Conservation (phyloP, 163 green algal species). For the Volvox carteri region DNA sequence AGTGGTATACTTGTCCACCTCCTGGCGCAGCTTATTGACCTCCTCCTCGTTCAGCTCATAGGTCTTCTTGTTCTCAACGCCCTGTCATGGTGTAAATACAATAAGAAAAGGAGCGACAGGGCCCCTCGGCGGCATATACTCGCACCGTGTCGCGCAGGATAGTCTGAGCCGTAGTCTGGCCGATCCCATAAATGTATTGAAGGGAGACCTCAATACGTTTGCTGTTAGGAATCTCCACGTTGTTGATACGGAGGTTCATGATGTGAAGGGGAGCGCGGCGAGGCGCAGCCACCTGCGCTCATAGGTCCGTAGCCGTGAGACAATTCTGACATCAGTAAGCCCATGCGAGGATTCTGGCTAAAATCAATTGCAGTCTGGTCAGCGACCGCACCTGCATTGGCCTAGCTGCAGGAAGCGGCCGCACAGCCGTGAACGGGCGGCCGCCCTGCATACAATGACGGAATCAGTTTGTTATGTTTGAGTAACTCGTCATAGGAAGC, state of each 20-base stretch:
- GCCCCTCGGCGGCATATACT: conserved; percentile 21
- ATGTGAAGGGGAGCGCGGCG: conserved; percentile 69
- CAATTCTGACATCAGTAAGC: not conserved
- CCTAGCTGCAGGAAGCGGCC: conserved; percentile 46
- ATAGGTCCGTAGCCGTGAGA: not conserved
- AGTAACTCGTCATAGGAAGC: not conserved
- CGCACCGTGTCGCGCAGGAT: conserved; percentile 86
- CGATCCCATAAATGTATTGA: conserved; percentile 98
- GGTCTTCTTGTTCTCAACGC: conserved; percentile 97
- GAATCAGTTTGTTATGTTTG: not conserved
- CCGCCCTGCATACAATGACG: conserved; percentile 23
- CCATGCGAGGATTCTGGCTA: too few species aligned
- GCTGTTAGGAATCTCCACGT: conserved; percentile 98
- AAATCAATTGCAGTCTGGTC: not conserved
- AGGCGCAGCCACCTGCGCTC: conserved; percentile 57
- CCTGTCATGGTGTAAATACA: conserved; percentile 61
- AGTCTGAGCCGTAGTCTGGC: conserved; percentile 91
- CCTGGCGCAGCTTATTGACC: conserved; percentile 93
- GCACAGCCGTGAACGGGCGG: conserved; percentile 51
- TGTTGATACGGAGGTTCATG: conserved; percentile 77
- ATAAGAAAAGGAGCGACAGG: not conserved
- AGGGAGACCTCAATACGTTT: conserved; percentile 96
- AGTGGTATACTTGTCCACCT: conserved; percentile 96
- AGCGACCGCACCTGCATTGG: conserved; percentile 44
- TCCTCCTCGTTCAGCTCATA: conserved; percentile 97